Evolutionary conservation across 2,329 filamentous ascomycete species (phyloP).

Genomic region (Claviceps sp.): DNA sequence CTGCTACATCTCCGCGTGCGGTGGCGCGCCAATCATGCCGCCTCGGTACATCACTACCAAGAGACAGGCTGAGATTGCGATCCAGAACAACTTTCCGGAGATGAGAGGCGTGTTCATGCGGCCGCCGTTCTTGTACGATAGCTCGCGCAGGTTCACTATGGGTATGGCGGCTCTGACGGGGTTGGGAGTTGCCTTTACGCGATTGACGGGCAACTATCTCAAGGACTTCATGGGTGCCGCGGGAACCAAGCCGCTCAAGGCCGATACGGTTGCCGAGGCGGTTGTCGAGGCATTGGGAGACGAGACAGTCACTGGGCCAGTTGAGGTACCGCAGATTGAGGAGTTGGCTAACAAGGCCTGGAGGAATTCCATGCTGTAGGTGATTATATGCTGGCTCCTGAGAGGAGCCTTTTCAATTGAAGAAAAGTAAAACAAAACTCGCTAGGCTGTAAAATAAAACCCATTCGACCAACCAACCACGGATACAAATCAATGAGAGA

Average conservation of each 20-base stretch:
- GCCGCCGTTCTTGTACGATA: conserved; percentile 82
- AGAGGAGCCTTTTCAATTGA: background rate
- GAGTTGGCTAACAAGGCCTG: conserved; percentile 68
- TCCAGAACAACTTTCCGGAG: conserved; percentile 56
- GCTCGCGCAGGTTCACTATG: conserved; percentile 66
- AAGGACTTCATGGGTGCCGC: conserved; percentile 68
- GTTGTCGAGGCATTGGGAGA: conserved; percentile 78
- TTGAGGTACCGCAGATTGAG: conserved; percentile 72
- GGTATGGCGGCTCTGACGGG: conserved; percentile 70
- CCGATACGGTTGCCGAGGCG: conserved; percentile 75
- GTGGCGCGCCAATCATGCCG: conserved; percentile 73
- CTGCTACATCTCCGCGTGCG: conserved; percentile 79
- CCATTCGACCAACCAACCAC: background rate
- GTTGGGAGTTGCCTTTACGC: conserved; percentile 64
- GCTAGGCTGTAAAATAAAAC: conserved; percentile 21
- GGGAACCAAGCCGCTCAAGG: conserved; percentile 75
- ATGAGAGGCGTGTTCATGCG: conserved; percentile 75
- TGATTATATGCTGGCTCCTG: background rate
- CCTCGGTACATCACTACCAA: conserved; percentile 82
- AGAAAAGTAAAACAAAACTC: conserved; percentile 5
- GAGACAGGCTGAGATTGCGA: conserved; percentile 71
- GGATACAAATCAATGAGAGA: background rate
- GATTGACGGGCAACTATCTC: conserved; percentile 60
- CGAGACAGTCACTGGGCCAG: conserved; percentile 54
- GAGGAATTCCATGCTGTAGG: conserved; percentile 79